These are phyloP conservation scores for Przewalskia tangutica DNA, from an alignment of 257 asterid genomes.

Conservation along the genomic window DNA sequence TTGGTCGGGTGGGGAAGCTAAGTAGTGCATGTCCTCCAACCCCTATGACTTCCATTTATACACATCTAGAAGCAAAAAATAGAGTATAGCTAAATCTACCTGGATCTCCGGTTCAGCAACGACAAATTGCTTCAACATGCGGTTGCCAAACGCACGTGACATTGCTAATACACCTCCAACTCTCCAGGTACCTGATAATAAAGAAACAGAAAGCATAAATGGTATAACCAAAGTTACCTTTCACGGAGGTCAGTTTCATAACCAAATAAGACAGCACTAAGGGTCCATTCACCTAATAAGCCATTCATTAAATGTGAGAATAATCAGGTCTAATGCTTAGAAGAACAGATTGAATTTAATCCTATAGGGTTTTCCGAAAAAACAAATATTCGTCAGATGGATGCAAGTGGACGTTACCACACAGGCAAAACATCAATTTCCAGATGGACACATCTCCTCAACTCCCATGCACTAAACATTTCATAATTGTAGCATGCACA, in stretches of 20 bases:
- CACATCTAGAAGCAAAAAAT: neutral
- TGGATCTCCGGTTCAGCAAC: constrained; percentile 99
- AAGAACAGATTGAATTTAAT: neutral
- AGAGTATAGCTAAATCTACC: constrained; percentile 29
- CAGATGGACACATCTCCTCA: neutral
- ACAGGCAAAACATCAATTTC: neutral
- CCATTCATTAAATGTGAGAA: neutral
- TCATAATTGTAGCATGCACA: neutral
- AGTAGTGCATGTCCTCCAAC: neutral
- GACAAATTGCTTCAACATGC: constrained; percentile 90
- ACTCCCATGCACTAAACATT: neutral
- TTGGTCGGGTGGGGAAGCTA: neutral
- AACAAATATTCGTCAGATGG: neutral
- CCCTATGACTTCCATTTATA: neutral
- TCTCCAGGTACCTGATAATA: constrained; percentile 87
- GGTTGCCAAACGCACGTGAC: constrained; percentile 99
- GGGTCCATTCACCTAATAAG: neutral
- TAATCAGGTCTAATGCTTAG: neutral
- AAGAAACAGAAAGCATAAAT: neutral
- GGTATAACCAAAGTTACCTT: neutral
- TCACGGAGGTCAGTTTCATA: neutral
- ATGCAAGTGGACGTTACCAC: neutral
- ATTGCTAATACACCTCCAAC: constrained; percentile 98
- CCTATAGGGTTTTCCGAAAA: neutral
- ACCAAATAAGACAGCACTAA: neutral